Base-by-base conservation (phyloP, 2,329 filamentous ascomycete species). In the Aspergillus flavus region DNA sequence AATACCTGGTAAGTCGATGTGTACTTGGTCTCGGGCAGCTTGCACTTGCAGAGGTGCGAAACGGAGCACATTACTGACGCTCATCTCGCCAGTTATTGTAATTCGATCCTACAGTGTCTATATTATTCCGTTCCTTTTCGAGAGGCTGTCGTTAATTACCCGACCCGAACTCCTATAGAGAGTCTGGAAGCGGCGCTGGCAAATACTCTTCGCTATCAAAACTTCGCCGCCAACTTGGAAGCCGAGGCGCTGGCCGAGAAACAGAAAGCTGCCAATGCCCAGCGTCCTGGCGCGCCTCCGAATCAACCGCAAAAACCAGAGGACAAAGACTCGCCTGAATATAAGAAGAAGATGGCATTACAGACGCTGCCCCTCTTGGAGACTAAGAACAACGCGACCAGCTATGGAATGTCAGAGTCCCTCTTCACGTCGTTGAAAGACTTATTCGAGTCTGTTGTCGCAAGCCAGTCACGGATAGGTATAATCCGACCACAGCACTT, bases 261-360 rank as follows among this genome's bases (percentile, higher is more conserved):
- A 76, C 83, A 71, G 79, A 83, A 82, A 78, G 70, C 75, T 45
- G 59, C 69, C 60, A 68, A 70, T 46, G 65, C 72, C 73, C 79
- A 48, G 68, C 79, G 57, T 70, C 78, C 68, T 21, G 83, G 84
- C 34, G 85, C 87, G 64, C 79, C 85, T 28, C 81, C 85, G 21
- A 84, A 84, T 14, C 83, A 83, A 43, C 84, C 83, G 36, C 84
- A 81, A 62, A 89, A 93, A 70, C 91, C 92, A 10, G 95, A 98
- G 77, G 95, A 98, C 74, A 97, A 93, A 77, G 94, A 98, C 73
- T 94, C 94, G 1, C 93, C 94, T 0, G 95, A 99, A 79, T 97
- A 95, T 81, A 97, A 97, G 81, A 99, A 99, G 84, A 97, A 97
- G 80, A 89, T 95, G 76, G 94, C 94, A 21, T 89, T 98, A 83